Conservation (phyloP, 768 basidiomycete species). For the Cubamyces lactineus region DNA sequence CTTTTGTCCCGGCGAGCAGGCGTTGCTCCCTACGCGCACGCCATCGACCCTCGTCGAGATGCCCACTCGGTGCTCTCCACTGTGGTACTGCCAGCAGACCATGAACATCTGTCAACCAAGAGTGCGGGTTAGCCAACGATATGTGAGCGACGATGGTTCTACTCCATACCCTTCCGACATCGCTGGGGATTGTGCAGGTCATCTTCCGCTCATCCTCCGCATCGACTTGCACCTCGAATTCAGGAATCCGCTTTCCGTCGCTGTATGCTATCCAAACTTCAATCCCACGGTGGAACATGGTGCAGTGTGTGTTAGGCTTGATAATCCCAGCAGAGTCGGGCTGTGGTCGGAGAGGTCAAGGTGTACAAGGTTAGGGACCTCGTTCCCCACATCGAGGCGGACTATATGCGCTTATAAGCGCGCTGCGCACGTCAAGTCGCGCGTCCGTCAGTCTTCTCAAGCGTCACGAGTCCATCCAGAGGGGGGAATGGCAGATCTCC, state of each 20-base stretch:
- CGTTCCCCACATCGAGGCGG: too few species aligned
- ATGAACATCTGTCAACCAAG: conserved; percentile 7
- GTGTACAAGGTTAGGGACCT: too few species aligned
- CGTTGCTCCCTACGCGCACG: not conserved
- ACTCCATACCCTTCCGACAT: conserved; percentile 8
- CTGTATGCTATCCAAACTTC: conserved; percentile 7
- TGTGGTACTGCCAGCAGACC: conserved; percentile 14
- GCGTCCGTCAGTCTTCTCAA: too few species aligned
- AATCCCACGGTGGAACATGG: conserved; percentile 2
- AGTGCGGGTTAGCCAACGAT: not conserved
- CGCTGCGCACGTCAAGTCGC: too few species aligned
- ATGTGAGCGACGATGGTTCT: too few species aligned
- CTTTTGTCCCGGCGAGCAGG: not conserved
- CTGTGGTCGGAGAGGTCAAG: not conserved
- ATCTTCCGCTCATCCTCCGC: not conserved
- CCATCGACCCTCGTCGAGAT: conserved; percentile 11
- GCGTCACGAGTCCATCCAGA: too few species aligned
- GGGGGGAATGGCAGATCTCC: too few species aligned
- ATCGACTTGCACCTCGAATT: conserved; percentile 2
- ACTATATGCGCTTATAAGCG: too few species aligned
- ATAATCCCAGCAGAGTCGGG: not conserved
- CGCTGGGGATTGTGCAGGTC: conserved; percentile 17
- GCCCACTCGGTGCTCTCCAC: conserved; percentile 7
- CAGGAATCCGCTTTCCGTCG: not conserved
- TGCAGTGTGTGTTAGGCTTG: not conserved